A percentile compares a stretch with the other conserved stretches of the same genome.
Conservation (phyloP, 2,329 filamentous ascomycete species). For the Cytospora schulzeri region DNA sequence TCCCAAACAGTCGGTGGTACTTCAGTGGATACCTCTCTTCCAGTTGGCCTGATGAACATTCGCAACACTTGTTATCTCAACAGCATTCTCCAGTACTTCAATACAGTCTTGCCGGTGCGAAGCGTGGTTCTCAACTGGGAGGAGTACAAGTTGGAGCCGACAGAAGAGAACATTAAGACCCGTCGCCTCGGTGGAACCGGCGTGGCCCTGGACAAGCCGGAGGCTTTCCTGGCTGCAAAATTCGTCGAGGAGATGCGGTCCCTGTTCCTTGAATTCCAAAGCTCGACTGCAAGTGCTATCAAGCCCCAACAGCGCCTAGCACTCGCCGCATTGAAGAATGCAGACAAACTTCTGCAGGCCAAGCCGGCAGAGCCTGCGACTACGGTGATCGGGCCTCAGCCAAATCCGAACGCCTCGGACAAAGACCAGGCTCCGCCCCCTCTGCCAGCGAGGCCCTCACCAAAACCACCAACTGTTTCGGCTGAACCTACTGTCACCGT, state of each 20-base stretch:
- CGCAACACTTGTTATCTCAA: slow-evolving; percentile 99
- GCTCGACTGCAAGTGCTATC: slow-evolving; percentile 62
- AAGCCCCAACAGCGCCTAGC: slow-evolving; percentile 77
- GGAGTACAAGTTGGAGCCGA: slow-evolving; percentile 67
- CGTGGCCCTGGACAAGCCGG: slow-evolving; percentile 44
- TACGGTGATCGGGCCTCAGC: slow-evolving; percentile 25
- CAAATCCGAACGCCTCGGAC: slow-evolving; percentile 6
- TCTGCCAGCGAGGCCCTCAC: slow-evolving; percentile 51
- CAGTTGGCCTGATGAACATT: slow-evolving; percentile 88
- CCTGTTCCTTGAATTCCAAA: slow-evolving; percentile 72
- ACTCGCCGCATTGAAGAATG: slow-evolving; percentile 67
- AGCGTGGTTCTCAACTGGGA: slow-evolving; percentile 80
- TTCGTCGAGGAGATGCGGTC: slow-evolving; percentile 73
- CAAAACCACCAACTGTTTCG: slow-evolving; percentile 38
- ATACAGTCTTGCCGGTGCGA: slow-evolving; percentile 80
- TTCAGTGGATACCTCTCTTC: slow-evolving; percentile 55
- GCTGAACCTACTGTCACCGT: slow-evolving; percentile 31
- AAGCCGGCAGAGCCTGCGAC: slow-evolving; percentile 21
- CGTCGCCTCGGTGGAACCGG: slow-evolving; percentile 75
- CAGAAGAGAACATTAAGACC: slow-evolving; percentile 61
- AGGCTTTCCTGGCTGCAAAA: slow-evolving; percentile 48
- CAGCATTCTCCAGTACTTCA: slow-evolving; percentile 93
- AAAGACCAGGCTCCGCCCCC: slow-evolving; percentile 44
- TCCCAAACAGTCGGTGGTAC: slow-evolving; percentile 17
- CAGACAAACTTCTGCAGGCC: slow-evolving; percentile 33